Evolutionary conservation across 192 early-diverging fungal genomes (phyloP).

Genomic region (Allomyces arbusculus): DNA sequence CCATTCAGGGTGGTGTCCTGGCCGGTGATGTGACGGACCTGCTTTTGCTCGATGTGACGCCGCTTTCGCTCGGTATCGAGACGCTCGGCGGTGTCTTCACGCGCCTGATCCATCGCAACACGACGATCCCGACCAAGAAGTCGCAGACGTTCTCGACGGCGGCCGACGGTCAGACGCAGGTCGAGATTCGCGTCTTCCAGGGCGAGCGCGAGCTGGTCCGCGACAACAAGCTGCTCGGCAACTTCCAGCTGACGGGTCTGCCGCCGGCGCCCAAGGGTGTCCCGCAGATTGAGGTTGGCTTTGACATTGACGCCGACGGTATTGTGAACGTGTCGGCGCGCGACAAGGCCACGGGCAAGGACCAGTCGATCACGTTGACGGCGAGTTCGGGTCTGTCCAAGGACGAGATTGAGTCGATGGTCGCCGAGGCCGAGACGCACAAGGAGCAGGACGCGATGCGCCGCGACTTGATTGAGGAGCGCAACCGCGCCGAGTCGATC

Average conservation of each 20-base stretch:
- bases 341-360: conserved; percentile 89
- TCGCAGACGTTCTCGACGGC: conserved; percentile 98
- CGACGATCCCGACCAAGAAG: conserved; percentile 98
- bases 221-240: conserved; percentile 95
- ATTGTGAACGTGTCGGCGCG: conserved; percentile 93
- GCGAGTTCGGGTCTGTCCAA: conserved; percentile 83
- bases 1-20: conserved; percentile 94
- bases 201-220: conserved; percentile 92
- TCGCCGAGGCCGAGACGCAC: conserved; percentile 69
- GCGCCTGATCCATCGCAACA: conserved; percentile 89
- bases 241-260: conserved; percentile 89
- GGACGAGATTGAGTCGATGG: conserved; percentile 94
- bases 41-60: conserved; percentile 87
- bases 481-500: conserved; percentile 77
- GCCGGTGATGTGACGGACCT: conserved; percentile 92
- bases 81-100: conserved; percentile 97
- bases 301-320: conserved; percentile 98
- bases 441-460: conserved; percentile 83
- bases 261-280: conserved; percentile 93
- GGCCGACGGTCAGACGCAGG: conserved; percentile 91
- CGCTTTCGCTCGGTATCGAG: conserved; percentile 94
- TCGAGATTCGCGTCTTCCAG: conserved; percentile 95
- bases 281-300: conserved; percentile 94
- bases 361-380: conserved; percentile 92
- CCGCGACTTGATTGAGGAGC: conserved; percentile 83